Conservation (phyloP, 2,329 filamentous ascomycete genomes). For the Aureobasidium mangrovei region DNA sequence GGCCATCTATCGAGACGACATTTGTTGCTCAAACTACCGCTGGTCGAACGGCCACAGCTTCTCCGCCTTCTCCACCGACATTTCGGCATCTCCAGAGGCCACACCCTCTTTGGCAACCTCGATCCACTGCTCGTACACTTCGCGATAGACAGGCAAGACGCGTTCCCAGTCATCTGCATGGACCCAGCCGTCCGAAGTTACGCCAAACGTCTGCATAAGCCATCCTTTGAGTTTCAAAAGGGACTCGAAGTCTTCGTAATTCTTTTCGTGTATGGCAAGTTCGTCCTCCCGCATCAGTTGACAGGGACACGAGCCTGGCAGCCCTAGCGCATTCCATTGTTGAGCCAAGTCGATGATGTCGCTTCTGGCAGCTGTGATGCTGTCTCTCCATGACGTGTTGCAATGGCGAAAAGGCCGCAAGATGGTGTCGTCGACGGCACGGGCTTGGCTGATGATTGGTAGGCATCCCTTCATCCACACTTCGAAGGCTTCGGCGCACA, state of each 20-base stretch:
- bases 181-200: background rate
- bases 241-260: background rate
- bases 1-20: background rate
- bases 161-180: background rate
- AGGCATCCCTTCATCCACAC: background rate
- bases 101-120: background rate
- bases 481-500: constrained; percentile 2
- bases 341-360: background rate
- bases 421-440: background rate
- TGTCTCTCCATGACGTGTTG: background rate
- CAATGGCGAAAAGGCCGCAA: constrained; percentile 1
- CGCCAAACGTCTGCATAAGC: background rate
- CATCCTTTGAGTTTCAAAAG: background rate
- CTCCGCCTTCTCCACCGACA: background rate
- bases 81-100: background rate
- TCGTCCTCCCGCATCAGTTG: background rate
- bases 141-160: background rate
- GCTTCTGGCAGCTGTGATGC: background rate
- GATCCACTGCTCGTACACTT: background rate
- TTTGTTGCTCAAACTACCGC: background rate
- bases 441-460: background rate
- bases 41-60: background rate
- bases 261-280: background rate
- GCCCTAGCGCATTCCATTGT: background rate
- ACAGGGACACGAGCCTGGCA: background rate